Evolutionary conservation across 257 asterid genomes (phyloP), one percentile per base, ranked within the genome.

Genomic region (Ocimum tenuiflorum): DNA sequence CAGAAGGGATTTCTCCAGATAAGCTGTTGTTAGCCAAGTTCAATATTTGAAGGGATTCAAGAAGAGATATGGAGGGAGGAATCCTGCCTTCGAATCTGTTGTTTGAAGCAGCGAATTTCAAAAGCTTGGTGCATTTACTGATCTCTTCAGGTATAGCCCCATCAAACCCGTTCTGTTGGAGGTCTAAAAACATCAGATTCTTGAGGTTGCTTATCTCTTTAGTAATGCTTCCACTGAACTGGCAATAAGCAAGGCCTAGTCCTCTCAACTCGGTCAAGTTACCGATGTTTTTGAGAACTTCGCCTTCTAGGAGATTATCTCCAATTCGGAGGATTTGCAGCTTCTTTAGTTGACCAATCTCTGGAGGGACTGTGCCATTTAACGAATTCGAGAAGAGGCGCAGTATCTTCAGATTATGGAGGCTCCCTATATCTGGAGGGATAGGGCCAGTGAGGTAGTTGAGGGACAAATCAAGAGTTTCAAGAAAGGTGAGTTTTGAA

Each of bases 21-120:
- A 91, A 70, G 76, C 85, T 88, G 67, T 91, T 91, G 83, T 91
- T 91, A 60, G 83, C 95, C 50, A 89, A 74, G 65, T 89, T 91
- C 73, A 91, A 53, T 75, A 91, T 73, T 75, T 85, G 74, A 15
- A 91, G 85, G 8, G 86, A 85, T 62, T 65, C 46, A 12, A 89
- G 88, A 33, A 64, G 74, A 2, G 77, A 63, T 1, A 91, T 55
- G 57, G 95, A 76, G 47, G 59, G 47, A 24, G 95, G 98, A 46
- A 91, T 81, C 35, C 57, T n/a, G 20, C 96, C 95, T 63, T 63
- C 79, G 8, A 91, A 63, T 60, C 56, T 65, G 75, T 91, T 91
- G 63, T 89, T 91, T 15, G 92, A 79, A 24, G 86, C 92, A 33
- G 90, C 87, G 36, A 91, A 82, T 7, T 62, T 77, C 35, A 72